These are phyloP conservation scores for Trichoderma guizhouense DNA, from an alignment of 2,329 filamentous ascomycete species.

Conservation along the genomic window DNA sequence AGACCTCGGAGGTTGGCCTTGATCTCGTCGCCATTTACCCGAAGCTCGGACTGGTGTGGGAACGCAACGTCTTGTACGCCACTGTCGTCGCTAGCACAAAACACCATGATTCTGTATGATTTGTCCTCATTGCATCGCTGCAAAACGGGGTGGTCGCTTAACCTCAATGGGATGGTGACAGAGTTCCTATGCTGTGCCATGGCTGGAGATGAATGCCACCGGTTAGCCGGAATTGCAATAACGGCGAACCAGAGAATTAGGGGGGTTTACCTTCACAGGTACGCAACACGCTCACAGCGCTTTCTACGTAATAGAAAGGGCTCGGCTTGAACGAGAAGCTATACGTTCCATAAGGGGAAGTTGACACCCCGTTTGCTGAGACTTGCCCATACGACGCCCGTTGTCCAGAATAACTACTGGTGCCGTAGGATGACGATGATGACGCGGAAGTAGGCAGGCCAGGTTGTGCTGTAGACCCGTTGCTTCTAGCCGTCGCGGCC, in stretches of 20 bases:
- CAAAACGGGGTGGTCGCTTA: constrained; percentile 51
- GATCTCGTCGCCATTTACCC: constrained; percentile 82
- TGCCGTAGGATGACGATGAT: constrained; percentile 14
- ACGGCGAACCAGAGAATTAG: no score
- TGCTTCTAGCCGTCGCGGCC: constrained; percentile 21
- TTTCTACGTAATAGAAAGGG: constrained; percentile 76
- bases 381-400: background rate
- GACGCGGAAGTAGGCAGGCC: constrained; percentile 16
- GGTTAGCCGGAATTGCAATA: background rate
- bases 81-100: constrained; percentile 67
- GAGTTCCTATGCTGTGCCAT: constrained; percentile 55
- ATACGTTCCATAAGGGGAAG: constrained; percentile 20
- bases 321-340: constrained; percentile 59
- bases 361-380: background rate
- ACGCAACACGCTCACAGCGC: constrained; percentile 61
- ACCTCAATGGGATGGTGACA: constrained; percentile 42
- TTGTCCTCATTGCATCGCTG: constrained; percentile 57
- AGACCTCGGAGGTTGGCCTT: constrained; percentile 91
- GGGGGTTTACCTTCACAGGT: constrained; percentile 66
- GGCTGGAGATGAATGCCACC: constrained; percentile 35
- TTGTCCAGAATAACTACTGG: background rate
- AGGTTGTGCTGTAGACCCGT: constrained; percentile 7
- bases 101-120: constrained; percentile 73
- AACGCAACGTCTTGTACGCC: constrained; percentile 77
- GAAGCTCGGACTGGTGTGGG: constrained; percentile 87